phyloP scores from a whole-genome alignment of 805 yeast species.

The Komagataella phaffii region DNA sequence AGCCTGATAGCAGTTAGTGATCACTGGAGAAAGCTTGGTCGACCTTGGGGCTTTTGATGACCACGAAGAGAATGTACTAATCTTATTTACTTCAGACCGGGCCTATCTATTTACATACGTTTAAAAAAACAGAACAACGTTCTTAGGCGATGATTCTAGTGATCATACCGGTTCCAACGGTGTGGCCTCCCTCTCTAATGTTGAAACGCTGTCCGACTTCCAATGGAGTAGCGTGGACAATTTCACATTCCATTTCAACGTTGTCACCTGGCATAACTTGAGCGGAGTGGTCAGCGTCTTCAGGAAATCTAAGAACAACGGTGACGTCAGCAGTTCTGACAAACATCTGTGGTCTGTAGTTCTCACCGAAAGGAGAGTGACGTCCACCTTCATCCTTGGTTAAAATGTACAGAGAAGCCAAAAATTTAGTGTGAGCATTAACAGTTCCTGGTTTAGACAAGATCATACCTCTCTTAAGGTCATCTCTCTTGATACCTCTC shows the following conservation, averaged over 20 bases:
- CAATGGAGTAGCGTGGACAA: constrained; percentile 82
- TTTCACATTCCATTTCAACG: constrained; percentile 86
- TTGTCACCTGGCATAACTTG: constrained; percentile 98
- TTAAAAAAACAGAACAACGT: background rate
- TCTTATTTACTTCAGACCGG: background rate
- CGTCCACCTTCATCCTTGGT: constrained; percentile 99
- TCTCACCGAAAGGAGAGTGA: constrained; percentile 92
- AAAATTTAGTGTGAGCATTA: constrained; percentile 84
- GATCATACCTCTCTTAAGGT: constrained; percentile 95
- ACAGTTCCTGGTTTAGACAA: constrained; percentile 86
- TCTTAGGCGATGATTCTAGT: constrained; percentile 53
- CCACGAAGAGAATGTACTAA: background rate
- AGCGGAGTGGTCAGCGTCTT: constrained; percentile 69
- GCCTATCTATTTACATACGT: background rate
- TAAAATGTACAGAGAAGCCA: constrained; percentile 85
- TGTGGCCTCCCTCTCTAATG: constrained; percentile 98
- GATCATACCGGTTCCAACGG: constrained; percentile 97
- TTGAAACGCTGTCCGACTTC: constrained; percentile 98
- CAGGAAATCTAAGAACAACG: constrained; percentile 81
- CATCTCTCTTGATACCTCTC: constrained; percentile 98
- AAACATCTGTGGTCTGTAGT: constrained; percentile 97
- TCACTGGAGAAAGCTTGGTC: constrained; percentile 79
- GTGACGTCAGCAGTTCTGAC: constrained; percentile 95
- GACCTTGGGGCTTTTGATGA: constrained; percentile 46
- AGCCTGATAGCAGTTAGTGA: constrained; percentile 70